Evolutionary conservation across 2,329 filamentous ascomycete genomes (phyloP), one percentile per base, ranked within the genome.

Genomic region (Xylariaceae sp.): DNA sequence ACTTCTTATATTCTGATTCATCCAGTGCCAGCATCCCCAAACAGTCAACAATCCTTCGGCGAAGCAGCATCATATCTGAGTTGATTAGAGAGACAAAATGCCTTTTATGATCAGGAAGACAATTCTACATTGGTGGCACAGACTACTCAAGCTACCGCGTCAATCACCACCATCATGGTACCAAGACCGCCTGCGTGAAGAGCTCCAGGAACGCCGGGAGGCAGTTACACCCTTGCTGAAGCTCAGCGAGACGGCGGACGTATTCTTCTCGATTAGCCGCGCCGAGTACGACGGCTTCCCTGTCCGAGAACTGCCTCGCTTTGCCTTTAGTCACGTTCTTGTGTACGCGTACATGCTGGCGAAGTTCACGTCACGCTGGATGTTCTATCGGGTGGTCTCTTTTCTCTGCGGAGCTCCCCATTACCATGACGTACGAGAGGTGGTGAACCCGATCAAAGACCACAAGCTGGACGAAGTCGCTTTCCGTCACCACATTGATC

Each of bases 191-290:
- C 65, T 77, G 40, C 61, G 61, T 40, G 75, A 77, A 50, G 75
- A 79, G 60, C 64, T 76, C 2, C 51, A 23, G 14, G 76, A 79
- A 57, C 68, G 65, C 18, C 67, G 64, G 19, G 52, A 44, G 0
- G 75, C 76, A 23, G 60, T 50, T 2, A 72, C 67, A 3, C 43
- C 20, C 14, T 60, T 67, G 49, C 55, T 69, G 48, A 72, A 66
- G 48, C 63, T 79, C n/a, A 79, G 76, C 67, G 77, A 79, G 60
- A 73, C 74, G 4, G 70, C 76, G 2, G 76, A 79, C 54, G 74
- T 79, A 21, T 70, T 78, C 47, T 79, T 77, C 65, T 66, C 70
- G 20, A 68, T 77, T 48, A 73, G 67, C 63, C 68, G 77, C 49
- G 72, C 77, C 19, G 65, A 59, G 2, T 67, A 75, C 56, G 75